Evolutionary conservation across 2,329 filamentous ascomycete species (phyloP), one percentile per base, ranked within the genome.

Genomic region (Stachybotrys elegans): DNA sequence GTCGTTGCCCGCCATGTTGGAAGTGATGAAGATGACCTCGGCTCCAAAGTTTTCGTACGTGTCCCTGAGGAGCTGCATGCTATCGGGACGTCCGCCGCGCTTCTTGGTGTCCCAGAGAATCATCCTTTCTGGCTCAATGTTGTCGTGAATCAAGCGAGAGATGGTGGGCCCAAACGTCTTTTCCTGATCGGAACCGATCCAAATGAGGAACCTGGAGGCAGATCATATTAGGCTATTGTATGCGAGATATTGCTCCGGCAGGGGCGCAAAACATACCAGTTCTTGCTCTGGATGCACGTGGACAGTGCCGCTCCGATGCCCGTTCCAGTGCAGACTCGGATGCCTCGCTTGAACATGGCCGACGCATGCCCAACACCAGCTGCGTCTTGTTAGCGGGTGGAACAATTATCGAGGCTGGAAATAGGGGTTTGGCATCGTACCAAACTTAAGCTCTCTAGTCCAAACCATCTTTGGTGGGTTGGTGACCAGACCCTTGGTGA

Each of bases 1-100:
- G 46, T 68, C 63, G 47, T 69, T 68, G 22, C 66, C 65, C 44
- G 61, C 53, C 60, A 51, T 63, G 46, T 69, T 69, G 31, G 61
- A 66, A 2, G 66, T 68, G 50, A 69, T 69, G 55, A 69, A 69
- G 44, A 69, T 68, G 35, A 69, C 66, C 52, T 69, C 66, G 5
- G 66, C 66, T 12, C 63, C 59, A 47, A 66, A 69, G 49, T 58
- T 65, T 23, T 51, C 39, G 60, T 62, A 69, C 12, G 62, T 65
- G 19, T 66, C 65, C 52, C 59, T 65, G 43, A 69, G 58, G 2
- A 69, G 56, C 48, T 63, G 51, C 41, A 68, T 52, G 6, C 57
- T 57, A 53, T 69, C 62, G 4, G 65, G 66, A 6, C 66, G 55
- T 4, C 65, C 65, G n/a, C 66, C 66, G 22, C 60, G 56, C 52